Base-by-base conservation (phyloP, 2,329 filamentous ascomycete species). In the Stagonosporopsis tanaceti region DNA sequence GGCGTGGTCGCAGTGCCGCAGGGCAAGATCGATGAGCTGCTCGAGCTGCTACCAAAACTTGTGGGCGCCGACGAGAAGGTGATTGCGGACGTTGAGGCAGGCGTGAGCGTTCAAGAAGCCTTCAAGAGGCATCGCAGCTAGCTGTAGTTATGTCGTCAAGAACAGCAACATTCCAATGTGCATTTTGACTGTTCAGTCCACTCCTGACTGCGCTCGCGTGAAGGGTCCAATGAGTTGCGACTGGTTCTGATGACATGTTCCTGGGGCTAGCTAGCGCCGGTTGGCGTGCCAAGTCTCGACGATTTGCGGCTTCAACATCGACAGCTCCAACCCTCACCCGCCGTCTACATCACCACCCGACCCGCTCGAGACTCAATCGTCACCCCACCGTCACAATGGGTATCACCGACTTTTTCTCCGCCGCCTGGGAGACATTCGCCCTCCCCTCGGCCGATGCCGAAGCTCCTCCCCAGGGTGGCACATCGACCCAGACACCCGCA, bases 1-100 rank as follows among this genome's bases (percentile, higher is more conserved):
- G 90, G 88, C 0, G 84, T 89, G 1, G 89, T 91, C 12, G 81
- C 85, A 27, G 89, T 93, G 55, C 90, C 90, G 1, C 77, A 79
- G 45, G 82, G 81, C 32, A 84, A 86, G 66, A 71, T 92, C 9
- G 79, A 82, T 11, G 81, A 84, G 45, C 84, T 91, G 20, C 68
- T 91, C 12, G 83, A 84, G 46, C 68, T 91, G 62, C 47, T 75
- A 40, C 87, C 87, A 11, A 68, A 63, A 61, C 60, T 81, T 37
- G 76, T 78, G 46, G 68, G 66, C 24, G 78, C 76, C 2, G 79
- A 82, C 60, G 79, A 80, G 59, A 76, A 66, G 58, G 77, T 80
- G 22, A 65, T 78, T 72, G 80, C 82, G 44, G 89, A 89, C 63
- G 87, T 92, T n/a, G 73, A 80, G 45, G 76, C 79, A 35, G 89